Percentiles rank a stretch among this genome's conserved stretches.
phyloP scores from a whole-genome alignment of 1,284 basidiomycete genomes.

The Amylostereum areolatum region DNA sequence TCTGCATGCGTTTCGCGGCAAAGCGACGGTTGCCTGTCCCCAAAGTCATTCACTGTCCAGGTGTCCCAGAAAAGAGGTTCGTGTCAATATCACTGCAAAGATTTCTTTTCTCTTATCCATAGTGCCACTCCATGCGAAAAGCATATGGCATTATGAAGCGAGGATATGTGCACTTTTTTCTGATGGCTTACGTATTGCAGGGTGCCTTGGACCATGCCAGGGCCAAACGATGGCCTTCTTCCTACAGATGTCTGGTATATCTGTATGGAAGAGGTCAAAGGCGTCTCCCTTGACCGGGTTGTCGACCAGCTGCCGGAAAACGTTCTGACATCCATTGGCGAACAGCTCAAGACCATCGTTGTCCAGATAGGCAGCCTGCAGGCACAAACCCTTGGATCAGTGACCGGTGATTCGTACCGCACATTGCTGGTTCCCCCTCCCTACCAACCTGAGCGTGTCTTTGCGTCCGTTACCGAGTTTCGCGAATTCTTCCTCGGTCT shows the following conservation, averaged over 20 bases:
- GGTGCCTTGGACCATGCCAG: too few relatives aligned
- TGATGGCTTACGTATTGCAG: too few relatives aligned
- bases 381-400: conserved; percentile 1
- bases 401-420: conserved; percentile 2
- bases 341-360: conserved; percentile 13
- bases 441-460: neutral
- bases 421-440: neutral
- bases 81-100: too few relatives aligned
- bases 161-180: too few relatives aligned
- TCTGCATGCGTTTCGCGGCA: too few relatives aligned
- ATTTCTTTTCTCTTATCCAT: too few relatives aligned
- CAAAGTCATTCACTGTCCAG: too few relatives aligned
- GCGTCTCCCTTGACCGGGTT: conserved; percentile 14
- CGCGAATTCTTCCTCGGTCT: neutral
- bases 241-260: conserved; percentile 9
- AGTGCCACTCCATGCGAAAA: too few relatives aligned
- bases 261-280: conserved; percentile 15
- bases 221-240: too few relatives aligned
- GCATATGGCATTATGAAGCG: too few relatives aligned
- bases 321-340: conserved; percentile 16
- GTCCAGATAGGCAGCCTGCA: neutral
- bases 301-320: conserved; percentile 12
- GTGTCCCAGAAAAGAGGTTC: too few relatives aligned
- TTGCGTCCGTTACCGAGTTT: conserved; percentile 5
- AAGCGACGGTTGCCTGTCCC: too few relatives aligned